Evolutionary conservation across 1,139 yeast genomes (phyloP).

Genomic region (Scheffersomyces segobiensis): DNA sequence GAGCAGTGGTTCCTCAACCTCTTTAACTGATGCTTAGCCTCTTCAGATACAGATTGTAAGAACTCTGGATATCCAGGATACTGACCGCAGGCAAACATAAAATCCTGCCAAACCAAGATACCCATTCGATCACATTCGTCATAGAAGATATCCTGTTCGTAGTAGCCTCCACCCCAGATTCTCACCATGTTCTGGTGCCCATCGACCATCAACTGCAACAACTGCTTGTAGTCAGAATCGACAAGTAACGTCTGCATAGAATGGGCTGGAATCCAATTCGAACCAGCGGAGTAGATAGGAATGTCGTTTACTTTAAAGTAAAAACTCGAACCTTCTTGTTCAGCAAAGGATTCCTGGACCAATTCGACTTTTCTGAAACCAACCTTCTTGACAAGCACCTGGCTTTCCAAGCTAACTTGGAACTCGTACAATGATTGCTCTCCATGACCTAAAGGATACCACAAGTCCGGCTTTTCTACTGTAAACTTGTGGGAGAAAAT

Average conservation of each 20-base stretch:
- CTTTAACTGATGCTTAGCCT: conserved; percentile 33
- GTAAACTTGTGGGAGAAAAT: neutral
- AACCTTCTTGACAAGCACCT: conserved; percentile 14
- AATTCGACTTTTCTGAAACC: conserved; percentile 43
- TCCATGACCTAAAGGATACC: conserved; percentile 47
- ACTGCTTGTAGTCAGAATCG: conserved; percentile 30
- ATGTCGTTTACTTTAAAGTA: conserved; percentile 41
- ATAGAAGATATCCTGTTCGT: conserved; percentile 43
- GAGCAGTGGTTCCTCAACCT: conserved; percentile 39
- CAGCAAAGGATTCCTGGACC: conserved; percentile 32
- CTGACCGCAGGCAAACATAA: conserved; percentile 55
- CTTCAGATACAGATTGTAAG: conserved; percentile 29
- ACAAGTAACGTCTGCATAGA: conserved; percentile 33
- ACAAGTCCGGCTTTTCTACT: conserved; percentile 27
- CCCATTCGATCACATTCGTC: conserved; percentile 45
- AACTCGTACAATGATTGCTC: conserved; percentile 32
- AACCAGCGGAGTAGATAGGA: conserved; percentile 39
- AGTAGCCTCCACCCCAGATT: conserved; percentile 53
- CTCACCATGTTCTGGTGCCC: conserved; percentile 48
- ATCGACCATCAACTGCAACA: conserved; percentile 31
- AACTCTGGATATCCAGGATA: conserved; percentile 40
- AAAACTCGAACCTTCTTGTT: conserved; percentile 22
- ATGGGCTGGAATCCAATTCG: conserved; percentile 53
- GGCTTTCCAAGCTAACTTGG: conserved; percentile 8
- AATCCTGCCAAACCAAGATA: conserved; percentile 50